These are phyloP conservation scores for Didymella pomorum DNA, from an alignment of 2,329 filamentous ascomycete genomes.

Conservation along the genomic window DNA sequence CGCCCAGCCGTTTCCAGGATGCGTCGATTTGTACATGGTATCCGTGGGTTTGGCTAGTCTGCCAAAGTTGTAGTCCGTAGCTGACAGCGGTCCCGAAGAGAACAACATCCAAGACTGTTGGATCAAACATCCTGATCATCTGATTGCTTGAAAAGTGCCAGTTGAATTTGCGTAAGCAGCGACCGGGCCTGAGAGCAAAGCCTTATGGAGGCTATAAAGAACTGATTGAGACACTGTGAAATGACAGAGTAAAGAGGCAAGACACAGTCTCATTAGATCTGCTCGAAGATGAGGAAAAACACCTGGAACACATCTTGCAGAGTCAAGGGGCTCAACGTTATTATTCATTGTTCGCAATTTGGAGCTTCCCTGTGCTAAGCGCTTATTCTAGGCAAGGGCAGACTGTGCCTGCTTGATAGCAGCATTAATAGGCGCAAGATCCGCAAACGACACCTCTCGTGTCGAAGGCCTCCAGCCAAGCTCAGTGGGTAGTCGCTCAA, in stretches of 20 bases:
- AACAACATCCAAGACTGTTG: not conserved
- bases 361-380: not conserved
- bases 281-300: not conserved
- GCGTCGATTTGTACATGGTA: not conserved
- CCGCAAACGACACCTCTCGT: not conserved
- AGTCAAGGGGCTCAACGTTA: not conserved
- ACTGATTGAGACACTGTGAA: not conserved
- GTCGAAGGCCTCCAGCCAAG: not conserved
- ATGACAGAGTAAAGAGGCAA: not conserved
- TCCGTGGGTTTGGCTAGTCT: not conserved
- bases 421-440: not conserved
- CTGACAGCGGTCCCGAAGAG: not conserved
- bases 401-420: not conserved
- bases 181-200: too few species aligned
- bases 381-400: not conserved
- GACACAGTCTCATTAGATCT: not conserved
- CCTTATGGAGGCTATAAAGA: not conserved
- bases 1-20: not conserved
- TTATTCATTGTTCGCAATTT: not conserved
- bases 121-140: not conserved
- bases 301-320: too few species aligned
- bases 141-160: not conserved
- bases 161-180: too few species aligned
- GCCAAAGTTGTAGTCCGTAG: not conserved
- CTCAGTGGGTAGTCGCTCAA: not conserved